Conservation (phyloP, 805 yeast genomes). For the Ogataea salicorniae region DNA sequence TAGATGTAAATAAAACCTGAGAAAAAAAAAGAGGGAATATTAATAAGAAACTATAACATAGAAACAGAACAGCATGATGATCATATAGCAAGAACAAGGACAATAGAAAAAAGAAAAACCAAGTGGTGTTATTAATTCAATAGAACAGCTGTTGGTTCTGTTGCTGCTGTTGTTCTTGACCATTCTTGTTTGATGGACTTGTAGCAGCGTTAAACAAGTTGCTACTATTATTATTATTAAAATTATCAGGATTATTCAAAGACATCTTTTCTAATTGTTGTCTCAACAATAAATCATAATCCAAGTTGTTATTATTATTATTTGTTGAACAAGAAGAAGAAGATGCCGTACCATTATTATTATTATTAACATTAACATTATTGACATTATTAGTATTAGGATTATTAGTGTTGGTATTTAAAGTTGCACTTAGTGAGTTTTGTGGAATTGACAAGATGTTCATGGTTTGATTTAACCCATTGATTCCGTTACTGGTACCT, state of each 20-base stretch:
- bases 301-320: conserved; percentile 7
- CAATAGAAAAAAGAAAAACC: neutral
- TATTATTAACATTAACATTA: neutral
- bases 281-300: conserved; percentile 24
- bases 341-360: no score
- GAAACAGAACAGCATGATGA: no score
- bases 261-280: conserved; percentile 29
- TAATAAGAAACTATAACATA: no score
- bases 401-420: neutral
- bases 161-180: conserved; percentile 2
- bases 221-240: neutral
- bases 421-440: neutral
- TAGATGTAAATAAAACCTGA: no score
- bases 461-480: neutral
- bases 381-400: neutral
- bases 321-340: no score
- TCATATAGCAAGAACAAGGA: neutral
- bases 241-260: conserved; percentile 12
- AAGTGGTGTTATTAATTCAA: neutral
- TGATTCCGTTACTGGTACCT: neutral
- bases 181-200: neutral
- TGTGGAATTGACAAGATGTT: neutral
- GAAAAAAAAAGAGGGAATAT: no score
- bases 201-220: neutral
- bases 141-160: conserved; percentile 3